Evolutionary conservation across 2,329 filamentous ascomycete species (phyloP).

Genomic region (Aureobasidium sp.): DNA sequence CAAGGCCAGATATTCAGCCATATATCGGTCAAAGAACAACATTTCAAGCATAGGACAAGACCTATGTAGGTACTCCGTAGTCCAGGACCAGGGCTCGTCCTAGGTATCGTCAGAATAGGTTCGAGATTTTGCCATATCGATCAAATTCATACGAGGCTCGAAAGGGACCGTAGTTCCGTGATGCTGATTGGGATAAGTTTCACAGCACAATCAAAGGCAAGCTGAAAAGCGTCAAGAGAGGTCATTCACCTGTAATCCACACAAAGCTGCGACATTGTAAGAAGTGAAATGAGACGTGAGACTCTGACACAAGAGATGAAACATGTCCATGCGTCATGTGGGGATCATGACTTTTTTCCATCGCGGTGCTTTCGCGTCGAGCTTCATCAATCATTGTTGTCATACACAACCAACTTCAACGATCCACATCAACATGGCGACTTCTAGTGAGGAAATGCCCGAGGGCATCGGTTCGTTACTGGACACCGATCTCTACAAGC

Average conservation of each 20-base stretch:
- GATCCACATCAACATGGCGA: constrained; percentile 6
- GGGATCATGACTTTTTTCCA: constrained; percentile 6
- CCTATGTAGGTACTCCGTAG: too few species aligned
- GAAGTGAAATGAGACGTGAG: background rate
- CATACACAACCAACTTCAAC: background rate
- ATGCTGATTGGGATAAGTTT: too few species aligned
- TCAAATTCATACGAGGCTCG: too few species aligned
- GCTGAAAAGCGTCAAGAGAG: background rate
- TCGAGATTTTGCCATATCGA: too few species aligned
- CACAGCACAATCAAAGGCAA: background rate
- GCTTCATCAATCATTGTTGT: background rate
- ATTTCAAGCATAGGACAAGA: too few species aligned
- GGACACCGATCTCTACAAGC: constrained; percentile 73
- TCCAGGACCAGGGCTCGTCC: too few species aligned
- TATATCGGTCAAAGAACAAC: too few species aligned
- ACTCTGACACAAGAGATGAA: background rate
- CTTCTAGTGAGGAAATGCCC: constrained; percentile 23
- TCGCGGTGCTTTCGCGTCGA: constrained; percentile 1
- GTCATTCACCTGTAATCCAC: background rate
- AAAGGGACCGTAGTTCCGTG: too few species aligned
- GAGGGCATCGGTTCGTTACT: constrained; percentile 40
- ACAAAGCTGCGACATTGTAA: background rate
- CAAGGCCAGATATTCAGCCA: too few species aligned
- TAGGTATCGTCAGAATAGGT: too few species aligned
- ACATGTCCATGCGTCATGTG: constrained; percentile 4